Evolutionary conservation across 805 yeast genomes (phyloP), one percentile per base, ranked within the genome.

Genomic region (Candida lessepsii): DNA sequence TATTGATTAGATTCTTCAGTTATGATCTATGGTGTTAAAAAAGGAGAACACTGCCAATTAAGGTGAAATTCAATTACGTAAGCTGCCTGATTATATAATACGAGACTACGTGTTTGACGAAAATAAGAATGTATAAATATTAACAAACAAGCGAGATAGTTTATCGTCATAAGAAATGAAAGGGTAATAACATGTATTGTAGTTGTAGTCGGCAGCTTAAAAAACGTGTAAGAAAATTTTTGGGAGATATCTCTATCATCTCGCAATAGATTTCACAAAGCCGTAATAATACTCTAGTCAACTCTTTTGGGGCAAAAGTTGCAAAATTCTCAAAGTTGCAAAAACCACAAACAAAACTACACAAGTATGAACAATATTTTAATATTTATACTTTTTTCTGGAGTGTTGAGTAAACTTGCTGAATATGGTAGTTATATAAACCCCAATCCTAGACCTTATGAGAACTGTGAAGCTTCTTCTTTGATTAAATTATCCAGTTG

Each of bases 391-490:
- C n/a, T 36, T 7, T 13, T 21, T n/a, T 8, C 11, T 15, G 38
- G 21, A 7, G 29, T 27, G 3, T 18, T 18, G 13, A 30, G 32
- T 14, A 35, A 29, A 18, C 28, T 25, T 14, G 8, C 42, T 10
- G 60, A 54, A 39, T 52, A 36, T 33, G 60, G 58, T 9, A 60
- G 69, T 19, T 72, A 73, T 52, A 59, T 65, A 33, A 73, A 74
- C 48, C 73, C 78, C 5, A 65, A 71, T 43, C 75, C 76, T 2
- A 59, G 71, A 37, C 62, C 68, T 17, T 56, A 51, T 39, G 57
- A 54, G 21, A 60, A 61, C 33, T 75, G 79, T 54, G 70, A 60
- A 27, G 62, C 74, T 15, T 60, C 67, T 35, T 78, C 74, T 44
- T 51, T 71, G 26, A 61, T 65, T 33, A 64, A 63, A 29, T 56